Conservation (phyloP, 345 rosid species). For the Populus ilicifolia region DNA sequence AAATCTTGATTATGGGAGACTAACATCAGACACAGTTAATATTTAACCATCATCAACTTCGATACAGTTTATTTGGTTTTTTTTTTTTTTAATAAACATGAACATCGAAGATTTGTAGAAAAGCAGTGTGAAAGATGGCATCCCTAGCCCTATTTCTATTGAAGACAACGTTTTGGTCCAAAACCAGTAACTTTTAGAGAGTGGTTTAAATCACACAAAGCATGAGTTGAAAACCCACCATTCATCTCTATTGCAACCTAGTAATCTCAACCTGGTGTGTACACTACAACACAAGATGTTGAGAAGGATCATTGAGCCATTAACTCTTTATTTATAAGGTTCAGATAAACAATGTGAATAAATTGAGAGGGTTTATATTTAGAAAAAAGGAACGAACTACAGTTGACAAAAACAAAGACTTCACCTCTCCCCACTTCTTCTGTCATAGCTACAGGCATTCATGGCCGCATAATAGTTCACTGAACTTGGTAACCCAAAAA, state of each 20-base stretch:
- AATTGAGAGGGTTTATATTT: not conserved
- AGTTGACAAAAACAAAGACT: not conserved
- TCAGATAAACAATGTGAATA: not conserved
- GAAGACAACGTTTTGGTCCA: not conserved
- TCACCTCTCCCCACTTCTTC: not conserved
- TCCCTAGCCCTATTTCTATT: not conserved
- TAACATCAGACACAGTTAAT: too few relatives aligned
- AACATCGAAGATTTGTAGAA: not conserved
- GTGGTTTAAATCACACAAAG: not conserved
- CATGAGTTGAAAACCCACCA: not conserved
- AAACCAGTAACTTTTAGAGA: not conserved
- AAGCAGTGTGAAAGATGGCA: too few relatives aligned
- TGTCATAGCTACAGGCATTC: not conserved
- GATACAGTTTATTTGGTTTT: too few relatives aligned
- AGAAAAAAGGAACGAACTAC: too few relatives aligned
- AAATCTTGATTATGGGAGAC: too few relatives aligned
- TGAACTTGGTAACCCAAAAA: not conserved
- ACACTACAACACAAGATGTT: not conserved
- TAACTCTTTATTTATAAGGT: not conserved
- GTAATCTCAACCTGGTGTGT: not conserved
- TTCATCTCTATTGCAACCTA: not conserved
- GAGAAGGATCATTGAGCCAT: not conserved
- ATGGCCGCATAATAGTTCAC: not conserved
- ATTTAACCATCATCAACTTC: too few relatives aligned
- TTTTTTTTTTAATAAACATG: too few relatives aligned